These are phyloP conservation scores for Avena eriantha DNA, from an alignment of 176 grass and related monocot species.

Conservation along the genomic window DNA sequence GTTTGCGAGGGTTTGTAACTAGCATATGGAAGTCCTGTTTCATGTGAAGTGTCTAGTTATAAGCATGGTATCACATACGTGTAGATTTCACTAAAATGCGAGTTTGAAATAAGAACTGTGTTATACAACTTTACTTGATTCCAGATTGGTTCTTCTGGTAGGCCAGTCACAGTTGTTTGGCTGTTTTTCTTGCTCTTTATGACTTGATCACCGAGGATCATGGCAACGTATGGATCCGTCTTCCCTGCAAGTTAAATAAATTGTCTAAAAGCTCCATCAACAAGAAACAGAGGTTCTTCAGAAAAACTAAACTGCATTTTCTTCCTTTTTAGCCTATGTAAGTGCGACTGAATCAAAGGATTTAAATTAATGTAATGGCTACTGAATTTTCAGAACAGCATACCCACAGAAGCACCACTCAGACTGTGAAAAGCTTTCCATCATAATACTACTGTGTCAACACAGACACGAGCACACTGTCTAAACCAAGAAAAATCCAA, in stretches of 20 bases:
- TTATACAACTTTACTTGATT: constrained; percentile 76
- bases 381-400: neutral
- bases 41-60: constrained; percentile 11
- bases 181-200: constrained; percentile 99
- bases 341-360: neutral
- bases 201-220: constrained; percentile 87
- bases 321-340: neutral
- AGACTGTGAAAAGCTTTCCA: neutral
- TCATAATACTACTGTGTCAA: neutral
- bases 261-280: neutral
- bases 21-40: constrained; percentile 92
- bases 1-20: constrained; percentile 75
- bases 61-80: neutral
- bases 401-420: neutral
- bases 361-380: neutral
- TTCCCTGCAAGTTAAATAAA: constrained; percentile 63
- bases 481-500: neutral
- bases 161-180: constrained; percentile 91
- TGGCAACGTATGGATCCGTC: constrained; percentile 93
- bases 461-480: neutral
- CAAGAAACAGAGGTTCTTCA: neutral
- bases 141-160: constrained; percentile 92
- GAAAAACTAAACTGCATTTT: neutral
- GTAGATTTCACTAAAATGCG: constrained; percentile 22
- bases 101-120: neutral